Evolutionary conservation across 805 yeast genomes (phyloP).

Genomic region (Nakazawaea wyomingensis): DNA sequence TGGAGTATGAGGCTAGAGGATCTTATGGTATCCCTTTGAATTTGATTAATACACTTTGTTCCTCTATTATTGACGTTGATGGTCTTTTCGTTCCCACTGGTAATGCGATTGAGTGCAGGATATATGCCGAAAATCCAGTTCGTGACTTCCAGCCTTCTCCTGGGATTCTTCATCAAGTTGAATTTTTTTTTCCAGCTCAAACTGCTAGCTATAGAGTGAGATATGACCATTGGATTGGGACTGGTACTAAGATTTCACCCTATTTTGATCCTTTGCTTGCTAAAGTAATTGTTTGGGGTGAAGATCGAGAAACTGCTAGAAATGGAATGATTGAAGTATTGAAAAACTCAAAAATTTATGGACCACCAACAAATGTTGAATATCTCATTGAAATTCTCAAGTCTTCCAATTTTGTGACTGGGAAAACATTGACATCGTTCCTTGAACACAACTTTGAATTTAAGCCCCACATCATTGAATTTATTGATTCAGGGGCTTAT

Average conservation of each 20-base stretch:
- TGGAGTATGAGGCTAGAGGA: constrained; percentile 20
- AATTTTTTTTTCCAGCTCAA: constrained; percentile 11
- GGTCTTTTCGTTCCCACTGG: constrained; percentile 21
- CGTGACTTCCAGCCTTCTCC: constrained; percentile 24
- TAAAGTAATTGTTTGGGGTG: constrained; percentile 24
- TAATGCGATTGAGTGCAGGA: constrained; percentile 24
- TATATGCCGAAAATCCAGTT: constrained; percentile 25
- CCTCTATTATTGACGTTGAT: constrained; percentile 6
- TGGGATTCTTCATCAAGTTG: constrained; percentile 22
- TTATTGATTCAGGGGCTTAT: constrained; percentile 39
- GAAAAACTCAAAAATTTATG: constrained; percentile 18
- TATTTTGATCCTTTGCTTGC: constrained; percentile 27
- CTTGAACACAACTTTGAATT: constrained; percentile 16
- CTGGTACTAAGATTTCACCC: constrained; percentile 24
- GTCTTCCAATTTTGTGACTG: constrained; percentile 14
- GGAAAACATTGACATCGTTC: constrained; percentile 20
- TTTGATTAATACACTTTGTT: constrained; percentile 12
- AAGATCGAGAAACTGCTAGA: constrained; percentile 17
- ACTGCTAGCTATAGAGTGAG: constrained; percentile 14
- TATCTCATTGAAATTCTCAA: constrained; percentile 19
- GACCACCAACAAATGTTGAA: constrained; percentile 25
- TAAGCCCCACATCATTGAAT: constrained; percentile 21
- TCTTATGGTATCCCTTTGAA: constrained; percentile 18
- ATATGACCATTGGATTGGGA: constrained; percentile 24
- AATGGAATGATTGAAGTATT: constrained; percentile 19